Conservation (phyloP, 257 asterid species). For the Nicotiana otophora region DNA sequence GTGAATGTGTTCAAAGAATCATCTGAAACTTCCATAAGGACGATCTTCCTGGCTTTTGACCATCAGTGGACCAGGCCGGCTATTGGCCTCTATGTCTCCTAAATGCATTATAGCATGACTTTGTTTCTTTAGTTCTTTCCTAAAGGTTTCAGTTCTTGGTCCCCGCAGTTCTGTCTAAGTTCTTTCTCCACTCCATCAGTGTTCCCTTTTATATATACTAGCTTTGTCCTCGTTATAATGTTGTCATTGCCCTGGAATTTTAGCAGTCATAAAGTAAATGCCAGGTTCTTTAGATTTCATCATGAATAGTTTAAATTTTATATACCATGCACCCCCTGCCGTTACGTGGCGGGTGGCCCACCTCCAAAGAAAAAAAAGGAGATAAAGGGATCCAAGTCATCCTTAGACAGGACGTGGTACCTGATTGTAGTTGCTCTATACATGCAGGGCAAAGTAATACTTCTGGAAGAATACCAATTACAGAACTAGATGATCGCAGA, state of each 20-base stretch:
- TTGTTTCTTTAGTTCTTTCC: not conserved
- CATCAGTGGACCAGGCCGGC: not conserved
- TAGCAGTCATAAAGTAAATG: not conserved
- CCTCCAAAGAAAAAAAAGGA: not conserved
- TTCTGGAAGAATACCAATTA: conserved; percentile 31
- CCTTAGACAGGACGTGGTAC: not conserved
- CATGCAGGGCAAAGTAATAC: conserved; percentile 50
- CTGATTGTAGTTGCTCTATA: not conserved
- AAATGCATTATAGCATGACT: not conserved
- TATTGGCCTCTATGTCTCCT: not conserved
- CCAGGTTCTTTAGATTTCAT: not conserved
- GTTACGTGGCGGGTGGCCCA: not conserved
- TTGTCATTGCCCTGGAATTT: not conserved
- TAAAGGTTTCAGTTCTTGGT: not conserved
- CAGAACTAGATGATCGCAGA: conserved; percentile 40
- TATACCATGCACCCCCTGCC: not conserved
- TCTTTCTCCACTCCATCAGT: not conserved
- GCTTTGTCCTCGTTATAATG: not conserved
- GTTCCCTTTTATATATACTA: not conserved
- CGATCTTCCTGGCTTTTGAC: not conserved
- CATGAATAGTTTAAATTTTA: not conserved
- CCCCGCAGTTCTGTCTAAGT: not conserved
- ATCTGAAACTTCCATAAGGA: not conserved
- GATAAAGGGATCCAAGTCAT: not conserved
- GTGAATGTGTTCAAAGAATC: not conserved